Base-by-base conservation (phyloP, 1,139 yeast species). In the Saccharomyces hybrid region DNA sequence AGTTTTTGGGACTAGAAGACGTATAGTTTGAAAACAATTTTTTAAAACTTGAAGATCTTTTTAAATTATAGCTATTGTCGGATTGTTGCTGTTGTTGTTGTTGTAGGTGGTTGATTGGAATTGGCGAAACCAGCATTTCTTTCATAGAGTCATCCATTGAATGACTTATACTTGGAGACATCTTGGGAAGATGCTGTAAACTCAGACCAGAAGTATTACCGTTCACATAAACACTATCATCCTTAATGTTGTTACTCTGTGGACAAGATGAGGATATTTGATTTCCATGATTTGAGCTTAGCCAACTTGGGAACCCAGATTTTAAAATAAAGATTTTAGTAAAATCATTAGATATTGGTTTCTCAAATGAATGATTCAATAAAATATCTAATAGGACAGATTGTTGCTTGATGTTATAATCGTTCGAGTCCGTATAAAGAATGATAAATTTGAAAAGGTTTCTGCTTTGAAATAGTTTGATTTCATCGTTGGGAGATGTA, bases 391-490 rank as follows among this genome's bases (percentile, higher is more conserved):
- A 52, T 6, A 66, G 51, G 9, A 55, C 55, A 14, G 55, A 51
- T 51, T 61, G 63, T 53, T 63, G 64, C 48, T 60, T 61, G 14
- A 51, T 51, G 42, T 56, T 55, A 52, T 56, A 53, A 16, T 57
- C 51, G 25, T 52, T 48, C 14, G 44, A 38, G 25, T 65, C 65
- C 65, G 88, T 85, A 66, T 86, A 88, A 11, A 84, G 66, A 3
- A 88, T 83, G 2, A 90, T 73, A 48, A 80, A 71, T 52, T 83
- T 87, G 65, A 77, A 88, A 46, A 73, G 68, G 57, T 76, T 71
- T 60, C 95, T 73, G 7, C 73, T 69, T 42, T 73, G 71, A 61
- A 88, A 86, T 44, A 75, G 61, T 2, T 64, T 64, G 56, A 77
- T 78, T 63, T 86, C 90, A 5, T 61, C 69, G 7, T 75, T 74